Conservation (phyloP, 2,329 filamentous ascomycete species). For the Venturia nashicola region DNA sequence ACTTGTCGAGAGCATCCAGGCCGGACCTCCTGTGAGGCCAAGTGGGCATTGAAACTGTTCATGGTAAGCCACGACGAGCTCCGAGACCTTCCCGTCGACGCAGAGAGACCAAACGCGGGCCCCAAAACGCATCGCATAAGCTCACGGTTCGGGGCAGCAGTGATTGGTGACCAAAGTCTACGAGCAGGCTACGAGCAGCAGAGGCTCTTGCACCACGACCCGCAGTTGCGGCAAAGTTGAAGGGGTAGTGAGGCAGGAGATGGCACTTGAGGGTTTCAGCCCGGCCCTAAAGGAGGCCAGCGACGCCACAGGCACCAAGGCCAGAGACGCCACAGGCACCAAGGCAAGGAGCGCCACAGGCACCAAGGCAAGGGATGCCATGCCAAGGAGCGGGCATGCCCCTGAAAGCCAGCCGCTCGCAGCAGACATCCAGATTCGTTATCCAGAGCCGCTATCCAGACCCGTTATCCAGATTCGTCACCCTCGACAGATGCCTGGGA, state of each 20-base stretch:
- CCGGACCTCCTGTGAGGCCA: constrained; percentile 1
- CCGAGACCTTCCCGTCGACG: neutral
- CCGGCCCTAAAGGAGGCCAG: no score
- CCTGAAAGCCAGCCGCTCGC: neutral
- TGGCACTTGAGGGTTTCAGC: neutral
- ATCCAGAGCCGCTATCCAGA: no score
- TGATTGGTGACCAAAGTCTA: neutral
- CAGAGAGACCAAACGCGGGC: neutral
- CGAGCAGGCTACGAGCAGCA: neutral
- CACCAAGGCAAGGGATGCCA: neutral
- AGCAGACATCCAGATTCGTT: neutral
- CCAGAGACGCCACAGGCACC: no score
- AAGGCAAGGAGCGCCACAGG: no score
- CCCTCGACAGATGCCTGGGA: neutral
- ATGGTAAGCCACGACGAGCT: neutral
- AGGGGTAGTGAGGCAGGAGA: neutral
- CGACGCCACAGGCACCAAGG: no score
- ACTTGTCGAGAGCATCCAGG: neutral
- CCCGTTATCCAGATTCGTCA: neutral
- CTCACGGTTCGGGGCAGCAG: neutral
- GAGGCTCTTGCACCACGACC: neutral
- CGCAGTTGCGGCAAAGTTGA: neutral
- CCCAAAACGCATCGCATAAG: neutral
- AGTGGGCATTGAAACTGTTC: neutral
- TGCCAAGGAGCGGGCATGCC: neutral